Conservation (phyloP, 2,329 filamentous ascomycete species). For the Trichophyton schoenleinii region DNA sequence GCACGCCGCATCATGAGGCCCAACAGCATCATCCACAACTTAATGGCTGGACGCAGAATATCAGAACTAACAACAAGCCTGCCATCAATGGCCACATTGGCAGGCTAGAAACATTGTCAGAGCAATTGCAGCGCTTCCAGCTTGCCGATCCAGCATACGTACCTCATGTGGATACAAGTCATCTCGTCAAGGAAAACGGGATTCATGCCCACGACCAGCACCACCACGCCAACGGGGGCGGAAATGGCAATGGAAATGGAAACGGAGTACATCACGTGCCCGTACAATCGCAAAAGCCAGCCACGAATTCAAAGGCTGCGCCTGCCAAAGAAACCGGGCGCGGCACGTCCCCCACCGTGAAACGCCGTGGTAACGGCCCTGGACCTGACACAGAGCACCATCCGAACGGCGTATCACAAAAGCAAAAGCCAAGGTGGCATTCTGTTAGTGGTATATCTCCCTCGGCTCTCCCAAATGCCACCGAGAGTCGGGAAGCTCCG, state of each 20-base stretch:
- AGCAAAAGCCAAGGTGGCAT: constrained; percentile 25
- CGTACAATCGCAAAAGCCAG: background rate
- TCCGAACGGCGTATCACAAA: constrained; percentile 22
- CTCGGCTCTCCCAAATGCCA: constrained; percentile 7
- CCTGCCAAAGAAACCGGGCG: constrained; percentile 18
- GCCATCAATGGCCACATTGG: constrained; percentile 19
- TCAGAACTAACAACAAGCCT: constrained; percentile 9
- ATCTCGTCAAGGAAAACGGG: background rate
- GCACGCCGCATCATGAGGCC: constrained; percentile 3
- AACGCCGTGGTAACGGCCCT: constrained; percentile 22
- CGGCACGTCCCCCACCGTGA: constrained; percentile 19
- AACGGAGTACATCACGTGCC: constrained; percentile 13
- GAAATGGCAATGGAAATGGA: constrained; percentile 18
- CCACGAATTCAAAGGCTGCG: constrained; percentile 11
- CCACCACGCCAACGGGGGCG: constrained; percentile 21
- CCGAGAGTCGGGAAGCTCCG: constrained; percentile 22
- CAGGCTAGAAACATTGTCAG: constrained; percentile 25
- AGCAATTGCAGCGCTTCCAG: constrained; percentile 27
- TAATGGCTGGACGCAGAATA: constrained; percentile 11
- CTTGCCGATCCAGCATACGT: constrained; percentile 24
- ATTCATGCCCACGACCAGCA: constrained; percentile 17
- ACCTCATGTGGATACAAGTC: constrained; percentile 9
- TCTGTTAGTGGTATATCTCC: constrained; percentile 16
- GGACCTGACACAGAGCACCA: constrained; percentile 23
- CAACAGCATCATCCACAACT: constrained; percentile 10